Base-by-base conservation (phyloP, 139 green algal genomes). In the Nannochloris sp. region DNA sequence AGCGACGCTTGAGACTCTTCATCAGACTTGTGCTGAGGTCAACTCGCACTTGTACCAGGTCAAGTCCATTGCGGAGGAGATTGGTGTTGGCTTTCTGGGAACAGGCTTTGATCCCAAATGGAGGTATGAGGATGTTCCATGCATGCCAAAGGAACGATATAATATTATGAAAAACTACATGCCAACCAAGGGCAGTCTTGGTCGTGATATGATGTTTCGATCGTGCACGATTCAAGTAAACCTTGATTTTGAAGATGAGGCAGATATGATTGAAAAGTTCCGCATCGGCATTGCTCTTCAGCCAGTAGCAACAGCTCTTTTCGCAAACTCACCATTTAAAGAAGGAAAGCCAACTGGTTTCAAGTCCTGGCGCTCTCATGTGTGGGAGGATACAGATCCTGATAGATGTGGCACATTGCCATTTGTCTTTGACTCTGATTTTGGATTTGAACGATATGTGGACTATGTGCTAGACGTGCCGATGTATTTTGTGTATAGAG, bases 191-290 rank as follows among this genome's bases (percentile, higher is more conserved):
- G 93, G 93, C 36, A 84, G 48, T 15, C 76, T 94, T 60, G 93
- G 93, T 0, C 81, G 90, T 44, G 93, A 99, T 78, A 99, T 99
- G 93, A 99, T 99, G 93, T 96, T 97, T 75, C 76, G 93, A 14
- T 96, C 89, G 2, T 95, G 85, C 75, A 99, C 93, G 18, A 87
- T 99, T 24, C 93, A 99, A 85, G 89, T 97, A 9, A 98, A 98
- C 78, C 75, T 99, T 36, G 93, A 99, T 78, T 99, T 93, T 75
- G 85, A 93, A 67, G 84, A 69, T 5, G 93, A 99, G 77, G 25
- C 57, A 46, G 93, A 99, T 84, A 98, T 98, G 92, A 75, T 97
- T 19, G 76, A 95, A 62, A 99, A 98, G 76, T 92, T 96, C 74
- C 73, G 92, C 3, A 87, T 97, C 8, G 87, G 88, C 7, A 78